Evolutionary conservation across 2,329 filamentous ascomycete species (phyloP), one percentile per base, ranked within the genome.

Genomic region (Capronia americana): DNA sequence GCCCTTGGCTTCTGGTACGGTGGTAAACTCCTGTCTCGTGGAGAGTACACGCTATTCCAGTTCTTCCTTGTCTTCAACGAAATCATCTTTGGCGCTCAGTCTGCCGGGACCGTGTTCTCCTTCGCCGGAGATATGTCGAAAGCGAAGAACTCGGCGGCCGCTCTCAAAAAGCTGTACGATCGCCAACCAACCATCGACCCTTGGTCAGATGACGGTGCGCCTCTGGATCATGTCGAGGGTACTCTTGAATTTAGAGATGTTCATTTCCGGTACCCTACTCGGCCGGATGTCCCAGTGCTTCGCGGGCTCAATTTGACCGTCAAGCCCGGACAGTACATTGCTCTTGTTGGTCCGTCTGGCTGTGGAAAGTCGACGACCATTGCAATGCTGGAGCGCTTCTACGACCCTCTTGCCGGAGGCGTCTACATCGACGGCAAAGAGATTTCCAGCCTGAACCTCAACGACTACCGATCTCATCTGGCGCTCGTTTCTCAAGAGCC

Each of bases 291-390:
- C 72, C 92, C 92, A n/a, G 92, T 98, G 0, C 87, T 98, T 2
- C 90, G 92, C 30, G 94, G 93, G 0, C 83, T 97, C 11, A 89
- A 94, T 65, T 68, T 82, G 59, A 80, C 75, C 5, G 79, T 82
- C 68, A 78, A 80, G 64, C 79, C 80, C 26, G 80, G 80, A 12
- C 80, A 83, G 68, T 82, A 82, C 68, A 74, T 83, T 77, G 95
- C 94, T 0, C 86, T 98, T 2, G 95, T 98, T 8, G 95, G 95
- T n/a, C 90, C 94, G 0, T 95, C 91, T 54, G 66, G 95, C 2
- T 97, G 93, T 75, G 95, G 95, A 65, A 98, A 99, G 82, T 92
- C 89, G 57, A 98, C 95, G 0, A 96, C 93, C 0, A 96, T 98
- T 75, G 91, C 92, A 3, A 84, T 98, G 3, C 83, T 98, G 34